Base-by-base conservation (phyloP, 1,139 yeast species). In the Yamadazyma conglobata region DNA sequence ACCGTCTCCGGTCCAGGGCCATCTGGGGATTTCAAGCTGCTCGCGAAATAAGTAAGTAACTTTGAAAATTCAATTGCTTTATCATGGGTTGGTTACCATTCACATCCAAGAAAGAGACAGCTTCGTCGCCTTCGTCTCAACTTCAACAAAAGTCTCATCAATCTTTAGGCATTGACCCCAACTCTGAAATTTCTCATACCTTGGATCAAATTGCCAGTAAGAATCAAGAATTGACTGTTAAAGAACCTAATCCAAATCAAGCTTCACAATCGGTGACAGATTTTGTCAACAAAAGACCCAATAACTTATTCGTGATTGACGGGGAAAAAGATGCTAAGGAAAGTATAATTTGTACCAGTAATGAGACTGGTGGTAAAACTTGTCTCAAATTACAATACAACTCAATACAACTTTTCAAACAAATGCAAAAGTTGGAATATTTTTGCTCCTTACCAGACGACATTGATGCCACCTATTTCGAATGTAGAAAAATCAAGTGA, bases 401-500 rank as follows among this genome's bases (percentile, higher is more conserved):
- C 37, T 58, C 64, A 25, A 51, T 66, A 25, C 60, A 64, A 36
- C 52, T 69, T 36, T 69, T 69, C 53, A 65, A 59, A 42, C 63
- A 62, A 19, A 69, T 69, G 75, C 74, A 69, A 37, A 54, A 52
- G 25, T 50, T 64, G 27, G 71, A 65, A 26, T 66, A 66, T 39
- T 65, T 66, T 40, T 68, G 73, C 38, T 63, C 70, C 2, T 62
- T 67, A 39, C 72, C 73, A 2, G 65, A 66, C 35, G 70, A 66
- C 35, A 58, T 67, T 30, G 60, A 64, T 39, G 70, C 73, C 24
- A 67, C 73, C 6, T 66, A 67, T 44, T 67, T 68, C 40, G 74
- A 68, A 45, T 68, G 74, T 47, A 52, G 74, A 37, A 64, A 65
- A 44, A 67, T 67, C 25, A 39, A 44, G 31, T 50, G 31, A 31